Conservation (phyloP, 306 rosid species). For the Gastrolobium villosum region DNA sequence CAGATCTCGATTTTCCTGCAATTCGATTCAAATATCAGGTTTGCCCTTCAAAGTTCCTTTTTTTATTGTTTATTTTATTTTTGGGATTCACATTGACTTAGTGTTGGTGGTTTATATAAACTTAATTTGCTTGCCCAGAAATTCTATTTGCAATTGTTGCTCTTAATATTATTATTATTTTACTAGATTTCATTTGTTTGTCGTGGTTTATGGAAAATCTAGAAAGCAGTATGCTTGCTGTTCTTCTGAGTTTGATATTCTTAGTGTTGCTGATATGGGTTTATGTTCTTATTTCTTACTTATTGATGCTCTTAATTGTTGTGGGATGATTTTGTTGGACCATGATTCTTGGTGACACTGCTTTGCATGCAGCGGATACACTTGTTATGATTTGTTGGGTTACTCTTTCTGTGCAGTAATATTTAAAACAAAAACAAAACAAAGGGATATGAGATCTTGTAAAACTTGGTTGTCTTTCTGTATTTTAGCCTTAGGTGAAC, state of each 20-base stretch:
- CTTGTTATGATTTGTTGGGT: constrained; percentile 26
- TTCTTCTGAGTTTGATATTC: constrained; percentile 32
- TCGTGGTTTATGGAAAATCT: not conserved
- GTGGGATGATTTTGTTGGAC: constrained; percentile 30
- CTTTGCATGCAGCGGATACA: constrained; percentile 17
- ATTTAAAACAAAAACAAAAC: not conserved
- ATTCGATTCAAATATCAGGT: constrained; percentile 57
- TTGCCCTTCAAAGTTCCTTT: not conserved
- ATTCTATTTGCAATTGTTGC: not conserved
- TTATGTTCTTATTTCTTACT: not conserved
- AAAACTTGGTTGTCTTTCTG: constrained; percentile 15
- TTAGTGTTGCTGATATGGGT: constrained; percentile 38
- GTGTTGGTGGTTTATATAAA: not conserved
- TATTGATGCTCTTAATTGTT: constrained; percentile 3
- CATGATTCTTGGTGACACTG: constrained; percentile 35
- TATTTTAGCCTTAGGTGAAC: not conserved
- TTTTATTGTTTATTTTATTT: not conserved
- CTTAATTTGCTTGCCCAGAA: constrained; percentile 14
- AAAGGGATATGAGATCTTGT: constrained; percentile 34
- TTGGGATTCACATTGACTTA: constrained; percentile 4
- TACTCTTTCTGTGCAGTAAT: not conserved
- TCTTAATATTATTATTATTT: not conserved
- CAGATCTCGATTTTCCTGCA: constrained; percentile 47
- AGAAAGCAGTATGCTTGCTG: not conserved
- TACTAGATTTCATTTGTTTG: constrained; percentile 19